Evolutionary conservation across 805 yeast species (phyloP).

Genomic region (Wickerhamomyces silvicola): DNA sequence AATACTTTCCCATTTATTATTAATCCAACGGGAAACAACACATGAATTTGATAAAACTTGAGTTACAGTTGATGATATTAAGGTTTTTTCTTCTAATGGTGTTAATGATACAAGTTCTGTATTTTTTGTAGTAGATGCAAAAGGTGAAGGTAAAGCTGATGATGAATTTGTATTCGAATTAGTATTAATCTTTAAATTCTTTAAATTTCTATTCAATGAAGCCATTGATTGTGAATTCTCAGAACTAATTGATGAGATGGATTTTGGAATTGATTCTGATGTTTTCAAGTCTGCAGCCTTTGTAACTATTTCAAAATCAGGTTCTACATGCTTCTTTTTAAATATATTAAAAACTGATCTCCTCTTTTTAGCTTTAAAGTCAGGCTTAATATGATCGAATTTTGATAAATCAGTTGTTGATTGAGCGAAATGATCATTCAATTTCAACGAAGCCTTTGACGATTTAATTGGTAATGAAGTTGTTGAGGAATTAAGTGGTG

Average conservation of each 20-base stretch:
- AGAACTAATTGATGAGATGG: neutral
- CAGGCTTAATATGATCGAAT: slow-evolving; percentile 5
- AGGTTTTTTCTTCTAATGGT: slow-evolving; percentile 5
- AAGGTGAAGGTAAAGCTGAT: slow-evolving; percentile 7
- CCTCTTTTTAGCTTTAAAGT: slow-evolving; percentile 11
- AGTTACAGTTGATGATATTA: slow-evolving; percentile 4
- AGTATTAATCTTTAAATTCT: slow-evolving; percentile 7
- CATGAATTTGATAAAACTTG: slow-evolving; percentile 10
- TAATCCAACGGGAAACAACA: slow-evolving; percentile 17
- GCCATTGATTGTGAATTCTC: slow-evolving; percentile 5
- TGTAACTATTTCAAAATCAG: slow-evolving; percentile 21
- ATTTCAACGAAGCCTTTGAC: neutral
- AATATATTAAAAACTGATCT: slow-evolving; percentile 21
- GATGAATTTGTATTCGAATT: too few relatives aligned
- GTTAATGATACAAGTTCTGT: neutral
- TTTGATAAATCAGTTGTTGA: slow-evolving; percentile 8
- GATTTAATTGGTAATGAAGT: slow-evolving; percentile 1
- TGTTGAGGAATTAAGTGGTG: neutral
- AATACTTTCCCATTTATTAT: slow-evolving; percentile 17
- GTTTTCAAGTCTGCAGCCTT: slow-evolving; percentile 3
- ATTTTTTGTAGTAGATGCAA: neutral
- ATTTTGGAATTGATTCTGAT: slow-evolving; percentile 1
- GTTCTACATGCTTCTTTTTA: slow-evolving; percentile 12
- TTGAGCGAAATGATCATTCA: slow-evolving; percentile 1
- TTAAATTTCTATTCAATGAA: slow-evolving; percentile 9